phyloP scores from a whole-genome alignment of 768 basidiomycete genomes.

The Strobilomyces dryophilus region DNA sequence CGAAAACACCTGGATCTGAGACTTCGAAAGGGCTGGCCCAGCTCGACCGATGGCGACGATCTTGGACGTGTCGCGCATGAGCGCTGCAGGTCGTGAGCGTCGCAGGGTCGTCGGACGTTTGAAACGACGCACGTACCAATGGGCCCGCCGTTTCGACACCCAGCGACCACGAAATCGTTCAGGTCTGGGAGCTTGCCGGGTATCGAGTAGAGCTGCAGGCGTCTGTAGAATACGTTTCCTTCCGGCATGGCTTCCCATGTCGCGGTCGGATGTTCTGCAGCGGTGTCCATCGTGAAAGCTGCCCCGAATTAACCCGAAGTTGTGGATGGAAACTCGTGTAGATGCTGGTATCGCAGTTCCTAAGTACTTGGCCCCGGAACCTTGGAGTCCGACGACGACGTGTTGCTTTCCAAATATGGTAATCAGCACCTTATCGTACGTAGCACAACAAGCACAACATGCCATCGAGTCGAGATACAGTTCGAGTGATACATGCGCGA shows the following conservation, averaged over 20 bases:
- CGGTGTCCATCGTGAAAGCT: conserved; percentile 26
- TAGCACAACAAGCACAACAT: neutral
- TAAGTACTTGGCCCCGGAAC: neutral
- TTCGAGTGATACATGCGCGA: conserved; percentile 6
- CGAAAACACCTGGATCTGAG: conserved; percentile 86
- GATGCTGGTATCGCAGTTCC: neutral
- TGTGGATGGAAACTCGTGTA: neutral
- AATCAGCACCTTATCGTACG: neutral
- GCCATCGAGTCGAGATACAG: neutral
- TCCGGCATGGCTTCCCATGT: conserved; percentile 92
- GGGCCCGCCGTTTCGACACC: conserved; percentile 85
- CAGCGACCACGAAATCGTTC: conserved; percentile 73
- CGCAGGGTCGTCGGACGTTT: neutral
- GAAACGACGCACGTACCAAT: conserved; percentile 51
- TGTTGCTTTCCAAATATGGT: neutral
- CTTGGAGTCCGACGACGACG: neutral
- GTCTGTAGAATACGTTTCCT: conserved; percentile 82
- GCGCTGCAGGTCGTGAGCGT: conserved; percentile 44
- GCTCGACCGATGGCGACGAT: conserved; percentile 65
- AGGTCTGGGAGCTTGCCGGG: conserved; percentile 76
- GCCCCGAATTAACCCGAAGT: neutral
- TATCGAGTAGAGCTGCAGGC: conserved; percentile 80
- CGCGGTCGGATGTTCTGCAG: conserved; percentile 68
- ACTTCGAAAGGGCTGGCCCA: conserved; percentile 56
- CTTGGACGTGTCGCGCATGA: conserved; percentile 84